These are phyloP conservation scores for Cryoendolithus antarcticus DNA, from an alignment of 2,329 filamentous ascomycete species.

Conservation along the genomic window DNA sequence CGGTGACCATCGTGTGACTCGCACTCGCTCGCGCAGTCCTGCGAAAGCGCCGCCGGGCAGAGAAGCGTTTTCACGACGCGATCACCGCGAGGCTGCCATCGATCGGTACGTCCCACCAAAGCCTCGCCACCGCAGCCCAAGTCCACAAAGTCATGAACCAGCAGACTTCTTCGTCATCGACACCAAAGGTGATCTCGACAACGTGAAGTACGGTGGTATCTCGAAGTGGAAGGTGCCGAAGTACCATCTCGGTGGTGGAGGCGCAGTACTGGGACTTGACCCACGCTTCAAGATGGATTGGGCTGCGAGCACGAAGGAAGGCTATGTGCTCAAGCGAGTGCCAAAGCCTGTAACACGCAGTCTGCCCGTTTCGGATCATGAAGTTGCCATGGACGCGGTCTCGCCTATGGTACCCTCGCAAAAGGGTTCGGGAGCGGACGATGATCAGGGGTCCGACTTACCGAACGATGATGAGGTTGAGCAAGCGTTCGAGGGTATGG, in stretches of 20 bases:
- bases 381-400: not conserved
- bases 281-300: slow-evolving; percentile 54
- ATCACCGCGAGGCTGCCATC: not conserved
- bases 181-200: slow-evolving; percentile 62
- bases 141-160: slow-evolving; percentile 5
- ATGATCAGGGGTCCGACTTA: not conserved
- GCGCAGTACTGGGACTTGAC: slow-evolving; percentile 56
- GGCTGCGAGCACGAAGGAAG: slow-evolving; percentile 41
- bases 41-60: slow-evolving; percentile 4
- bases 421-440: not conserved
- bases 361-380: not conserved
- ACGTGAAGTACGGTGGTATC: slow-evolving; percentile 60
- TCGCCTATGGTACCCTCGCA: not conserved
- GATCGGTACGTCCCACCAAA: not conserved
- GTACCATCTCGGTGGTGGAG: slow-evolving; percentile 58
- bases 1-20: not conserved
- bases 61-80: not conserved
- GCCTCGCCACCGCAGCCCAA: not conserved
- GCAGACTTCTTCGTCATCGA: slow-evolving; percentile 50
- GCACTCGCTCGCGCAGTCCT: slow-evolving; percentile 1
- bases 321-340: slow-evolving; percentile 1
- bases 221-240: slow-evolving; percentile 59
- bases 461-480: too few relatives aligned
- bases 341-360: not conserved
- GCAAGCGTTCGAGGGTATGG: not conserved